Conservation (phyloP, 352 stramenopile genomes). For the Vaucheria bursata region DNA sequence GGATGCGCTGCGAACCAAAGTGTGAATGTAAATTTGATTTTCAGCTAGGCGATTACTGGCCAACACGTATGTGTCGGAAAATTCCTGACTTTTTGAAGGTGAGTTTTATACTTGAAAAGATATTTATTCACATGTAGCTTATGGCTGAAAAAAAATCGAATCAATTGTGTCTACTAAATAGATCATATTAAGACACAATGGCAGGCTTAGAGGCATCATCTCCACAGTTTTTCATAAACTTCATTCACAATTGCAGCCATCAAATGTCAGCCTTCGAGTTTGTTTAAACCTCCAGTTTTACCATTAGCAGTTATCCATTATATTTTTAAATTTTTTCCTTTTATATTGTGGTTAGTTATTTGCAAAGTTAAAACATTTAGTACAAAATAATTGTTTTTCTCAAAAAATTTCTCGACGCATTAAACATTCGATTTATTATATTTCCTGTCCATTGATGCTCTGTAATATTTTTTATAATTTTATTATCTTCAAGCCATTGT, state of each 20-base stretch:
- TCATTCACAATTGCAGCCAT: background rate
- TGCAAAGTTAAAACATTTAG: no score
- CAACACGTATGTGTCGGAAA: conserved; percentile 22
- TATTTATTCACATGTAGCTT: background rate
- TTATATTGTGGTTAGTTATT: no score
- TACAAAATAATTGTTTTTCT: no score
- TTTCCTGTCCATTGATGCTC: no score
- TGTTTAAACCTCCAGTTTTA: no score
- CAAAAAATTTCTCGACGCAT: no score
- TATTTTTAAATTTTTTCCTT: no score
- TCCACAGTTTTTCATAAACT: background rate
- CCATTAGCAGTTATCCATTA: no score
- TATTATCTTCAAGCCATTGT: no score
- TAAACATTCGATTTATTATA: no score
- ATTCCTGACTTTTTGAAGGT: conserved; percentile 16
- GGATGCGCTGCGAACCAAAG: conserved; percentile 28
- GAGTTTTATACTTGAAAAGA: background rate
- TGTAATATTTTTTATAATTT: no score
- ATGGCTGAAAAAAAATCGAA: conserved; percentile 1
- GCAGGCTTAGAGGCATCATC: background rate
- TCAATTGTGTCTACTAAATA: background rate
- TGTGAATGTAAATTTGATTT: conserved; percentile 22
- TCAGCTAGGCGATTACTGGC: conserved; percentile 35
- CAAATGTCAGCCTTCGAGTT: background rate
- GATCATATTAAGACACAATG: background rate